Evolutionary conservation across 225 moss, liverwort and hornwort genomes (phyloP), one percentile per base, ranked within the genome.

Genomic region (Pleurozium schreberi): DNA sequence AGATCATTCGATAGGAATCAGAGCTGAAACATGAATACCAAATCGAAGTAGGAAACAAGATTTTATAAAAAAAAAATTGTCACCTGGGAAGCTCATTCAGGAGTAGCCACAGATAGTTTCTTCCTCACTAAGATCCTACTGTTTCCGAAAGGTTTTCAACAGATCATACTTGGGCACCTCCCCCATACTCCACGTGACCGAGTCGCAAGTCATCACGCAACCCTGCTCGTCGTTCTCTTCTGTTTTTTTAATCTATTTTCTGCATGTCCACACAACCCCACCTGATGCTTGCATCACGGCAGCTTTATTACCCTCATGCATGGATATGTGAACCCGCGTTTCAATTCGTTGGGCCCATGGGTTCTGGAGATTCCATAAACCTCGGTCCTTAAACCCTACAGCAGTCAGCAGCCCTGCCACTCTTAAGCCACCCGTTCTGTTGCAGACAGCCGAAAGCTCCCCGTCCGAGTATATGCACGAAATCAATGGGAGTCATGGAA

Each of bases 151-250:
- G 88, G 31, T 85, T 86, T 60, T 76, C 64, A 43, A 10, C 30
- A 65, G 89, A 78, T 83, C 86, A 83, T 77, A 77, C 77, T 87
- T 84, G 84, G 91, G 60, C 80, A 49, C 58, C 83, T 38, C 28
- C 22, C 71, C 61, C 73, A 14, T 23, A 88, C 83, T 88, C 88
- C 92, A 92, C 90, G 86, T 90, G 86, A 92, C 82, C 63, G 11
- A 58, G 77, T 76, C 85, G 43, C 67, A 57, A 77, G 90, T 64
- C 88, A 83, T 90, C 77, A 85, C 88, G 83, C 83, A 49, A 83
- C 70, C 81, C 28, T 27, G 52, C 85, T 47, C 73, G 47, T 61
- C n/a, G 28, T 69, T 43, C 28, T 31, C 63, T 63, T 43, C 60
- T 50, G 15, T 14, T 52, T 26, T 57, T 63, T 62, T 25, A 33